Percentiles rank a stretch among this genome's conserved stretches.
phyloP scores from a whole-genome alignment of 2,329 filamentous ascomycete species.

The Trichoderma harzianum region DNA sequence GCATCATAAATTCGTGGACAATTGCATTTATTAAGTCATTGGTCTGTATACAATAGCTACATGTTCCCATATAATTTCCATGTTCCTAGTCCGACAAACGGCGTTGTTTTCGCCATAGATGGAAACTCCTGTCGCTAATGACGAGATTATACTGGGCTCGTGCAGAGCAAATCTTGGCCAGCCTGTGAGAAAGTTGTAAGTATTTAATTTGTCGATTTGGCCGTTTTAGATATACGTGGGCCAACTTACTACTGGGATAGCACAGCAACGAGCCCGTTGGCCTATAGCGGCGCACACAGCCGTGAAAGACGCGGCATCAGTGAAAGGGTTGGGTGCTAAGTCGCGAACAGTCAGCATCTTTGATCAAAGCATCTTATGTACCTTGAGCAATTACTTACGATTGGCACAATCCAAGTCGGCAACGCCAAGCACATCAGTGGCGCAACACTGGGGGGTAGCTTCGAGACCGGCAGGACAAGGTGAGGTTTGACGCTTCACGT shows the following conservation, averaged over 20 bases:
- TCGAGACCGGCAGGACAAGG: conserved; percentile 24
- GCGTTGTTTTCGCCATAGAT: not conserved
- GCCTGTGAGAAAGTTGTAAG: not conserved
- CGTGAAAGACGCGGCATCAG: not conserved
- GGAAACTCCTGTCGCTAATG: not conserved
- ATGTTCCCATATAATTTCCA: not conserved
- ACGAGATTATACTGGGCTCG: not conserved
- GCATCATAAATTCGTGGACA: not conserved
- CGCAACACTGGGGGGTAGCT: conserved; percentile 43
- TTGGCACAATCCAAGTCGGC: conserved; percentile 43
- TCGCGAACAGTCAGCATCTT: not conserved
- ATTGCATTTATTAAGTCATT: not conserved
- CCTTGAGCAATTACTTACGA: conserved; percentile 7
- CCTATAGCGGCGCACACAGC: not conserved
- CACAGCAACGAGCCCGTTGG: conserved; percentile 15
- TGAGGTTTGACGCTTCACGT: not conserved
- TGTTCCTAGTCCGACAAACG: not conserved
- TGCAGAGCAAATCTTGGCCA: conserved; percentile 14
- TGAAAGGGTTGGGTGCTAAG: not conserved
- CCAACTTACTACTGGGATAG: conserved; percentile 11
- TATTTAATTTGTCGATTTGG: not conserved
- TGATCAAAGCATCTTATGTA: not conserved
- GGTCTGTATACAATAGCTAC: not conserved
- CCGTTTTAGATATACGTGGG: too few relatives aligned
- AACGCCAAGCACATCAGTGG: conserved; percentile 45